Conservation (phyloP, 2,329 filamentous ascomycete species). For the Neurospora sp. region DNA sequence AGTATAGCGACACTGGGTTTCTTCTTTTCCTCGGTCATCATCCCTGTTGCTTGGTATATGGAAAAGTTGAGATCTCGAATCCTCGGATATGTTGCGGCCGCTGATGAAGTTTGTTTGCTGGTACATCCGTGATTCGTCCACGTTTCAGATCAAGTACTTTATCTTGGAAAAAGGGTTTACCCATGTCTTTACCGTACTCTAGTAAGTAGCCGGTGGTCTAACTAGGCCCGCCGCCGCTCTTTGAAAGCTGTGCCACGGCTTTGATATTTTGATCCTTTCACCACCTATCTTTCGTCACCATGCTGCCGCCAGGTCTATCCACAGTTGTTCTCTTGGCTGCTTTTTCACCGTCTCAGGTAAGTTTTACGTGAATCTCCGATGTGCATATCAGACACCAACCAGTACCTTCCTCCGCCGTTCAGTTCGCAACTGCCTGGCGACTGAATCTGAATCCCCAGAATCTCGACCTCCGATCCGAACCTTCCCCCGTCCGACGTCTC, state of each 20-base stretch:
- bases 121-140: background rate
- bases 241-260: background rate
- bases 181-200: background rate
- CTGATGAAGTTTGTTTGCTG: background rate
- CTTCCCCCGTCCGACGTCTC: background rate
- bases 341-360: background rate
- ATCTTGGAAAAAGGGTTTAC: background rate
- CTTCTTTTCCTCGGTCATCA: background rate
- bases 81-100: background rate
- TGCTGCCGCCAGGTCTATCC: background rate
- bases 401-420: rapidly evolving
- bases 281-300: background rate
- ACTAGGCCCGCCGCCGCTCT: background rate
- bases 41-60: background rate
- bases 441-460: background rate
- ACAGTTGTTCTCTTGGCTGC: too few relatives aligned
- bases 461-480: background rate
- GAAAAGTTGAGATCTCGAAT: rapidly evolving
- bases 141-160: background rate
- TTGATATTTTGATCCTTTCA: background rate
- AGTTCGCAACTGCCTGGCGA: background rate
- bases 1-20: background rate
- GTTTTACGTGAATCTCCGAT: background rate
- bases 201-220: background rate
- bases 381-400: background rate